Base-by-base conservation (phyloP, 1,284 basidiomycete species). In the Ustilago loliicola region DNA sequence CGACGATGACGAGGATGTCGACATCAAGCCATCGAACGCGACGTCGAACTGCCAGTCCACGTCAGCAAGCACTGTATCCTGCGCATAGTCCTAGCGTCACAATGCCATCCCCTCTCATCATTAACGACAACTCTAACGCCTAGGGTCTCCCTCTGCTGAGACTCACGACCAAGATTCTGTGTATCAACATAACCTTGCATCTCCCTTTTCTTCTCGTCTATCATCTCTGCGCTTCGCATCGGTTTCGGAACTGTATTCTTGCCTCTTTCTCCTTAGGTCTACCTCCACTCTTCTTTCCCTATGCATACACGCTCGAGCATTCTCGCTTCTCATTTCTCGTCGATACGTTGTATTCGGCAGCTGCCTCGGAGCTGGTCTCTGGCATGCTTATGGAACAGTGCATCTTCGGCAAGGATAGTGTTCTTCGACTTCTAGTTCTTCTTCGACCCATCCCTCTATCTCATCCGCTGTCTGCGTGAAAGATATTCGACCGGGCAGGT, bases 141-240 rank as follows among this genome's bases (percentile, higher is more conserved):
- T 10, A 50, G 27, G n/a, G 48, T 50, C 48, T 50, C 27, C 3
- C 27, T 15, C 25, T 50, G 23, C 25, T 7, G 48, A 50, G 67
- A 64, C 57, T 68, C 45, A 66, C 68, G 68, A 71, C 60, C 62
- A 51, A 60, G 51, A 59, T 59, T 52, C 52, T 59, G 36, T 72
- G 70, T 67, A 72, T 67, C 61, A 67, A 64, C 61, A 60, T 64
- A 64, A 61, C 70, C 65, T 56, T 67, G 65, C 65, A 72, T 64
- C 51, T 61, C 21, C 21, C 42, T 45, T 53, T 32, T 27, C 25
- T 38, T 15, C 42, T 42, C n/a, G 25, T 23, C 25, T 34, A 48
- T 51, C 11, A 56, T 25, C 27, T 50, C 45, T 23, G 45, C 45
- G 34, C 42, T 27, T 32, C 57, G 23, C 48, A 50, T 58, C 19